Percentiles rank a stretch among this genome's conserved stretches.
Conservation (phyloP, 1,139 yeast species). For the Yamadazyma sp. region DNA sequence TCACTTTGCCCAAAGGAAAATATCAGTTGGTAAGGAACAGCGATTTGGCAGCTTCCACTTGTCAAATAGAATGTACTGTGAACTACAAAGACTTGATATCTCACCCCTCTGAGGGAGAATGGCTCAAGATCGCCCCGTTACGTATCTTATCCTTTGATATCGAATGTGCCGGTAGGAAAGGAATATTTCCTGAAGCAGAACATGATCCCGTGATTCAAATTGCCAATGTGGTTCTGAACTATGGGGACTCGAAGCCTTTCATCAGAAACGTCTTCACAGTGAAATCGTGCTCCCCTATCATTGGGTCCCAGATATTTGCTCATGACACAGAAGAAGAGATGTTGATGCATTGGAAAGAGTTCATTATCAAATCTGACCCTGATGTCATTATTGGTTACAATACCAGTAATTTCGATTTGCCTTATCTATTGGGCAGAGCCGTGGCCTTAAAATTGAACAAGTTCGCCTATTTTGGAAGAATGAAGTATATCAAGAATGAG, state of each 20-base stretch:
- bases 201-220: conserved; percentile 95
- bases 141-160: conserved; percentile 94
- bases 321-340: conserved; percentile 76
- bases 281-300: conserved; percentile 86
- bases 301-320: conserved; percentile 87
- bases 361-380: conserved; percentile 82
- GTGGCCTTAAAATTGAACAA: conserved; percentile 60
- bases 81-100: conserved; percentile 68
- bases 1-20: conserved; percentile 77
- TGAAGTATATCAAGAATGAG: conserved; percentile 67
- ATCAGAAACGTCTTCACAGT: conserved; percentile 94
- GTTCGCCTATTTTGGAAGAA: conserved; percentile 88
- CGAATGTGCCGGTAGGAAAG: conserved; percentile 98
- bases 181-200: conserved; percentile 93
- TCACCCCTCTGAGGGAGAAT: conserved; percentile 90
- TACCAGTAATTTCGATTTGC: conserved; percentile 91
- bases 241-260: conserved; percentile 82
- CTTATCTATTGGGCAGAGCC: conserved; percentile 88
- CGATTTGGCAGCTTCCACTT: conserved; percentile 55
- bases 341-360: conserved; percentile 83
- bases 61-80: conserved; percentile 81
- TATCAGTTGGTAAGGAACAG: conserved; percentile 47
- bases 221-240: conserved; percentile 86
- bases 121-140: conserved; percentile 91
- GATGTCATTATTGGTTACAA: conserved; percentile 97